Conservation (phyloP, 1,284 basidiomycete species). For the Apiotrichum brassicae region DNA sequence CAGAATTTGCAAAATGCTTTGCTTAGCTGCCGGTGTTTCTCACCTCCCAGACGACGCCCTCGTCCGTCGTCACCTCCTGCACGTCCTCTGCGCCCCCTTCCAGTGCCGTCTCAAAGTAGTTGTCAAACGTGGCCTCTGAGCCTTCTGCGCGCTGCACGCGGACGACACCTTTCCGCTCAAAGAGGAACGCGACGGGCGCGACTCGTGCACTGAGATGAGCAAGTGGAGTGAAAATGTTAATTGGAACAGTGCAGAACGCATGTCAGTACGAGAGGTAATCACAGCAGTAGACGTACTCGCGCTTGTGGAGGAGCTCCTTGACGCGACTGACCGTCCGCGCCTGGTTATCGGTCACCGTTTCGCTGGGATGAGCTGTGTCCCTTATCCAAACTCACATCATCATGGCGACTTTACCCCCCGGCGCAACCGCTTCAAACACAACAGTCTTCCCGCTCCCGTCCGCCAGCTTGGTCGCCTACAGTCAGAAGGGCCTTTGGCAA, state of each 20-base stretch:
- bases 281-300: conserved; percentile 51
- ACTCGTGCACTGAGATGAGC: conserved; percentile 55
- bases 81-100: conserved; percentile 50
- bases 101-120: conserved; percentile 42
- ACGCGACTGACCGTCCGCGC: conserved; percentile 63
- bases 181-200: conserved; percentile 69
- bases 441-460: conserved; percentile 39
- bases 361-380: conserved; percentile 49
- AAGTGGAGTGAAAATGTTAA: conserved; percentile 2
- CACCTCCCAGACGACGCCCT: conserved; percentile 27
- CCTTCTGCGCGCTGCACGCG: conserved; percentile 50
- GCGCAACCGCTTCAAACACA: conserved; percentile 66
- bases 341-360: conserved; percentile 68
- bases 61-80: conserved; percentile 39
- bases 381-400: conserved; percentile 59
- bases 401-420: conserved; percentile 59
- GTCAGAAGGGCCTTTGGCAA: too few species aligned
- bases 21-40: conserved; percentile 9
- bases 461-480: conserved; percentile 24
- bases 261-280: background rate
- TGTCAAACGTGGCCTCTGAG: conserved; percentile 30
- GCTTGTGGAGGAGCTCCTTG: conserved; percentile 56
- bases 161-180: conserved; percentile 62
- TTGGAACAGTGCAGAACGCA: background rate
- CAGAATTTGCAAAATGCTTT: too few species aligned